phyloP scores from a whole-genome alignment of 2,329 filamentous ascomycete genomes.

The Pestalotiopsis sp. region DNA sequence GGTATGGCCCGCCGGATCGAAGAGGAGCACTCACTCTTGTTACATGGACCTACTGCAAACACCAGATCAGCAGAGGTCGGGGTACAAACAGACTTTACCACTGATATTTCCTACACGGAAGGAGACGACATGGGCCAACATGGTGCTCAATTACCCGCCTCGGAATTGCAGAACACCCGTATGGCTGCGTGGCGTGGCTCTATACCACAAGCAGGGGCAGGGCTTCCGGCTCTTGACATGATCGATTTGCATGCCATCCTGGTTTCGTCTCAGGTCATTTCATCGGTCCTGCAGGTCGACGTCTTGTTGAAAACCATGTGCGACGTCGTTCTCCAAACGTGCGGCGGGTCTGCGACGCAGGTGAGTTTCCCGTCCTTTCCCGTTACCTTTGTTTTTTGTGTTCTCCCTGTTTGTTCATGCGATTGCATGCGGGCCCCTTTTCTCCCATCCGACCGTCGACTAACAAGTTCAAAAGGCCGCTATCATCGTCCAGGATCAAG shows the following conservation, averaged over 20 bases:
- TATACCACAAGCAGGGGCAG: constrained; percentile 60
- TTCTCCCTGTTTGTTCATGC: too few relatives aligned
- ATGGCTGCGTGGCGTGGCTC: constrained; percentile 67
- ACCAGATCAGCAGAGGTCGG: constrained; percentile 62
- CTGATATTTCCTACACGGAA: constrained; percentile 59
- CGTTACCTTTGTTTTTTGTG: not conserved
- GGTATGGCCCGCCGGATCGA: constrained; percentile 72
- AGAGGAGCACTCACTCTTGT: constrained; percentile 67
- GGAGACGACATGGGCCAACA: constrained; percentile 41
- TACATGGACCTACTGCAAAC: constrained; percentile 63
- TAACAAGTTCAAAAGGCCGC: constrained; percentile 49
- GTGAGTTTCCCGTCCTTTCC: not conserved
- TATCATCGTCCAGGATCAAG: constrained; percentile 73
- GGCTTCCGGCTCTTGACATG: constrained; percentile 78
- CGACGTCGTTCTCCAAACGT: constrained; percentile 78
- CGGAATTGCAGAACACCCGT: constrained; percentile 57
- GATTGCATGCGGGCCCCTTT: not conserved
- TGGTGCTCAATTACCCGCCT: constrained; percentile 39
- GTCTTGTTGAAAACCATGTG: constrained; percentile 80
- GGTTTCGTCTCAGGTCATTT: constrained; percentile 78
- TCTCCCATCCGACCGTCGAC: not conserved
- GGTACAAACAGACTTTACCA: constrained; percentile 72
- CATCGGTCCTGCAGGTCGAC: constrained; percentile 76
- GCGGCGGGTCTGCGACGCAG: constrained; percentile 69
- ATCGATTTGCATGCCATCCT: constrained; percentile 79